Percentiles rank a stretch among this genome's conserved stretches.
Conservation (phyloP, 768 basidiomycete species). For the Auricularia heimuer region DNA sequence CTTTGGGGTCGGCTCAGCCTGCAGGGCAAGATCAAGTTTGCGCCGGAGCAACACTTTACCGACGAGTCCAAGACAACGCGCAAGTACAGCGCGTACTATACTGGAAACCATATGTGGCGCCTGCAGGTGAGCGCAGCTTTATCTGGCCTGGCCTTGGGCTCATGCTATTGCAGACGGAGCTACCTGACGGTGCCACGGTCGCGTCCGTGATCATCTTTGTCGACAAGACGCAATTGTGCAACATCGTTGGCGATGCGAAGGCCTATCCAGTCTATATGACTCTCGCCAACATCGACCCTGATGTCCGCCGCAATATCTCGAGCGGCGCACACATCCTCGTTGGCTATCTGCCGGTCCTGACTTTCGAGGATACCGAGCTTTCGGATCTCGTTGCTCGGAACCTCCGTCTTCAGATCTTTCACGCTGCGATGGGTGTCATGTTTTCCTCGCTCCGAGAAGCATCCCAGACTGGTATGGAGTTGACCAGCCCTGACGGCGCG, state of each 20-base stretch:
- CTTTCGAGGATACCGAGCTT: constrained; percentile 12
- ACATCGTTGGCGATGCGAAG: neutral
- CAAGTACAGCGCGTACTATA: neutral
- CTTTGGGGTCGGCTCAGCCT: neutral
- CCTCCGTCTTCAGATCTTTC: constrained; percentile 20
- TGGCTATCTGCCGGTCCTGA: constrained; percentile 7
- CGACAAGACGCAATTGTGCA: neutral
- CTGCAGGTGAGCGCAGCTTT: neutral
- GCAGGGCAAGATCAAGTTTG: neutral
- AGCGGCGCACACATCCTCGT: constrained; percentile 6
- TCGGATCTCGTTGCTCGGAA: constrained; percentile 14
- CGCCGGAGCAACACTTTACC: neutral
- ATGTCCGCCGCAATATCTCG: neutral
- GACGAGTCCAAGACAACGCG: neutral
- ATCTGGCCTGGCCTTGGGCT: neutral
- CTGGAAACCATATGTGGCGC: neutral
- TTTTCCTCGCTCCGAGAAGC: constrained; percentile 21
- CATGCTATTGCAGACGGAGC: neutral
- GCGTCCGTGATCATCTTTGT: neutral
- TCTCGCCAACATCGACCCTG: constrained; percentile 5
- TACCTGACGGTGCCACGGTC: neutral
- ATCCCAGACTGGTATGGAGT: constrained; percentile 21
- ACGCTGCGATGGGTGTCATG: constrained; percentile 24
- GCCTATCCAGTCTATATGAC: constrained; percentile 17
- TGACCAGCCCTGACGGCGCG: constrained; percentile 27